Evolutionary conservation across 192 early-diverging fungal species (phyloP), one percentile per base, ranked within the genome.

Genomic region (Coemansia sp.): DNA sequence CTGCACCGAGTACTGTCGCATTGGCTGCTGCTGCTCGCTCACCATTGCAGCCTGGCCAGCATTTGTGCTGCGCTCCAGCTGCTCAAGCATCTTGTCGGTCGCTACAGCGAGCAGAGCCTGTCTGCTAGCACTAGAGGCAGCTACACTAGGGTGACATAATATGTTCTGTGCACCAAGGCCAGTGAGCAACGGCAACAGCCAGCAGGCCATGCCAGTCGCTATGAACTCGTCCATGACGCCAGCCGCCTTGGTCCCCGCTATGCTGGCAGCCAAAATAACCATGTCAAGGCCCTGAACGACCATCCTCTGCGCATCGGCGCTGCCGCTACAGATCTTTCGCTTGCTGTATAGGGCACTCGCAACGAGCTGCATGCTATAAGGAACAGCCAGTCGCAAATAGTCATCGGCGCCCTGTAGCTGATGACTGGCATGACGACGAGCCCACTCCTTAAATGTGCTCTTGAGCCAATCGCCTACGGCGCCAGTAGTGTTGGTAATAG

Each of bases 101-200:
- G 43, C 66, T 16, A 64, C 48, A 2, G 0, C 14, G 56, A 65
- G 33, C 31, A 67, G 24, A 21, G 23, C 42, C 21, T 31, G 18
- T 18, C 46, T 33, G 31, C 65, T 20, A 40, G 36, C 59, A 13
- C 35, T 61, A 42, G 43, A 31, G 10, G 35, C 59, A 20, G 9
- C 18, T 24, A 23, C 20, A 37, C 57, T 21, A 3, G 33, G 18
- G 2, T 23, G 36, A 9, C 20, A 21, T 10, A n/a, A 39, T 35
- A 23, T 36, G 18, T 21, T 18, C 24, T 60, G 56, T 5, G 34
- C 24, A 21, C 37, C 28, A 9, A 46, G 37, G 26, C 74, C 74
- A 0, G 65, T 67, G 16, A 77, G 69, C 56, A 71, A 23, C 13
- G 74, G 74, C 58, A 77, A 58, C 20, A 71, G 46, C 74, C 74